Percentiles rank a stretch among this genome's conserved stretches.
phyloP scores from a whole-genome alignment of 2,329 filamentous ascomycete species.

The Penicillium crustosum region DNA sequence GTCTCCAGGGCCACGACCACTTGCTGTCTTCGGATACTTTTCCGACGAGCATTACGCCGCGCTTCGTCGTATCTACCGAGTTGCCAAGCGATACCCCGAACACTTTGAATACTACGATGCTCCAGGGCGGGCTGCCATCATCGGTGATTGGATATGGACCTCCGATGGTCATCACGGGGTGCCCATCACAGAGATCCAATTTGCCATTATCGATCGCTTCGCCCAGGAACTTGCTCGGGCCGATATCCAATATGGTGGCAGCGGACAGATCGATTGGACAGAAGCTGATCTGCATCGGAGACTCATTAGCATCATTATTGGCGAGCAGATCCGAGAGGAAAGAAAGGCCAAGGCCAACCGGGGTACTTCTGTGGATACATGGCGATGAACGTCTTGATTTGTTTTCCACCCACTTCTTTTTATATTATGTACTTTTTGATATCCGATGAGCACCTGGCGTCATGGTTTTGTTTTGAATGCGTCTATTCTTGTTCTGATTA shows the following conservation, averaged over 20 bases:
- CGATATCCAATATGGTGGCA: slow-evolving; percentile 38
- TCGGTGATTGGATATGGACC: slow-evolving; percentile 46
- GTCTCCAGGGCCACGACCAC: slow-evolving; percentile 22
- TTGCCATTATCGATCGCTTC: slow-evolving; percentile 45
- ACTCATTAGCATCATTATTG: slow-evolving; percentile 49
- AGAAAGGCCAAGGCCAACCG: slow-evolving; percentile 32
- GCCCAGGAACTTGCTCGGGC: slow-evolving; percentile 37
- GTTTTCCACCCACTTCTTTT: slow-evolving; percentile 11
- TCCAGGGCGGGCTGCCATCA: slow-evolving; percentile 38
- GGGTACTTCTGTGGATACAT: slow-evolving; percentile 28
- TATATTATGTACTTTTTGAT: slow-evolving; percentile 10
- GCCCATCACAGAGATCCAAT: slow-evolving; percentile 44
- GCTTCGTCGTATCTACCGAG: slow-evolving; percentile 41
- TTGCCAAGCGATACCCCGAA: slow-evolving; percentile 40
- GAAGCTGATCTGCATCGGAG: slow-evolving; percentile 46
- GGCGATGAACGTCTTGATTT: slow-evolving; percentile 23
- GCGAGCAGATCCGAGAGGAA: slow-evolving; percentile 47
- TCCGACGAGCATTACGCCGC: slow-evolving; percentile 43
- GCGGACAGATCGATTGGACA: slow-evolving; percentile 43
- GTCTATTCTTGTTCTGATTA: slow-evolving; percentile 11
- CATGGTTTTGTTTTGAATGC: slow-evolving; percentile 15
- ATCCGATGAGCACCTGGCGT: slow-evolving; percentile 14
- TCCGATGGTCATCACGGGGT: slow-evolving; percentile 43
- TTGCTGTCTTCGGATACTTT: slow-evolving; percentile 43
- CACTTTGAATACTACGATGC: slow-evolving; percentile 40